Conservation (phyloP, 176 grass and related monocot species). For the Rhynchospora pubera region DNA sequence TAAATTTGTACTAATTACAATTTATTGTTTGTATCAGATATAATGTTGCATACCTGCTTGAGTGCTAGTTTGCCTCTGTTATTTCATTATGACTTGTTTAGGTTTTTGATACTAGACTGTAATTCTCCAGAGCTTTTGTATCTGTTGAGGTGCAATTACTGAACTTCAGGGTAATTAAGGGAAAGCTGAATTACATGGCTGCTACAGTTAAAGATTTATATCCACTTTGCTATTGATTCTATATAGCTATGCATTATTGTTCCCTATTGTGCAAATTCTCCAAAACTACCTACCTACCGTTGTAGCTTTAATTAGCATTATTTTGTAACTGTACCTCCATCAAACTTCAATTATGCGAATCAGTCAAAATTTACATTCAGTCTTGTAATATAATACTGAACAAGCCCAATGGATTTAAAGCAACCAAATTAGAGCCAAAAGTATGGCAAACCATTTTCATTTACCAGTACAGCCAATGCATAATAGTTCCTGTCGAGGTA, state of each 20-base stretch:
- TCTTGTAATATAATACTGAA: neutral
- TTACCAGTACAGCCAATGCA: neutral
- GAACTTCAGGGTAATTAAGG: neutral
- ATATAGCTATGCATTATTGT: neutral
- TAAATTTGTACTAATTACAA: neutral
- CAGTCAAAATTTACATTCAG: neutral
- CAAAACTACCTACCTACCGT: neutral
- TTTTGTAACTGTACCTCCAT: neutral
- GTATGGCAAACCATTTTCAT: neutral
- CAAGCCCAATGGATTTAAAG: neutral
- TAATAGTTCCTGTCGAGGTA: neutral
- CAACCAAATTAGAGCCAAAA: neutral
- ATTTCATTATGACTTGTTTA: neutral
- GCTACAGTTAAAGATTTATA: neutral
- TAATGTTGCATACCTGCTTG: neutral
- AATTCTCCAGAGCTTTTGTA: neutral
- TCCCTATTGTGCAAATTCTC: neutral
- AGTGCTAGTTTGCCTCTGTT: neutral
- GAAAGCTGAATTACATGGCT: neutral
- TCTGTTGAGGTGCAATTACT: neutral
- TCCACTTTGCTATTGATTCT: neutral
- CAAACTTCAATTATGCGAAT: neutral
- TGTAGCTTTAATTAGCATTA: neutral
- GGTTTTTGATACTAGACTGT: neutral
- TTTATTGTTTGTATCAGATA: neutral